phyloP scores from a whole-genome alignment of 176 grass and related monocot genomes.

The Oropetium thomaeum region DNA sequence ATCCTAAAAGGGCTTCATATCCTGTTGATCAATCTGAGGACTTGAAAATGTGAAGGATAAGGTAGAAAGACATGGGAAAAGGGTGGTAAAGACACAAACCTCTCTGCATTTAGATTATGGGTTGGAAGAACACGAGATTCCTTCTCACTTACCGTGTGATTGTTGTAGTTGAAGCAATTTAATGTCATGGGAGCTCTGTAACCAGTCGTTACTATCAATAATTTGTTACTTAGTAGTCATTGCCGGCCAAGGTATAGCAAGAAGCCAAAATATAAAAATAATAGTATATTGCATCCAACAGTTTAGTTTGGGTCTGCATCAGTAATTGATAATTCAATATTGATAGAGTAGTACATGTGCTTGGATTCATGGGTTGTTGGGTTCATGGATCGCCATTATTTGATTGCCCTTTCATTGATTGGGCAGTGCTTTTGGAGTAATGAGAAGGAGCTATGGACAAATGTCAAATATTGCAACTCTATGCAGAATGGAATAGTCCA shows the following conservation, averaged over 20 bases:
- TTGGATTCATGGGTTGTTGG: conserved; percentile 10
- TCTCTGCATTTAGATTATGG: conserved; percentile 41
- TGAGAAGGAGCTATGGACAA: conserved; percentile 30
- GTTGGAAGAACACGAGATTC: conserved; percentile 17
- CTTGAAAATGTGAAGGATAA: conserved; percentile 11
- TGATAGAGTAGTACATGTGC: conserved; percentile 7
- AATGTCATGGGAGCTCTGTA: conserved; percentile 25
- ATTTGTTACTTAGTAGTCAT: conserved; percentile 11
- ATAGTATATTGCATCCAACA: background rate
- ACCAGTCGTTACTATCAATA: conserved; percentile 35
- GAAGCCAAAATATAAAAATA: conserved; percentile 20
- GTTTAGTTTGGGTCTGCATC: background rate
- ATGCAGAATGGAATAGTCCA: conserved; percentile 32
- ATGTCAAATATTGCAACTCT: conserved; percentile 50
- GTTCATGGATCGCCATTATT: conserved; percentile 11
- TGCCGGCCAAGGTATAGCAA: conserved; percentile 41
- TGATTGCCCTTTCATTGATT: background rate
- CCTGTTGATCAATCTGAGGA: conserved; percentile 30
- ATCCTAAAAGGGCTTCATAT: conserved; percentile 44
- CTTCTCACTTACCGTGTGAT: conserved; percentile 18
- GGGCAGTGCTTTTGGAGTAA: conserved; percentile 21
- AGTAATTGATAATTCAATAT: conserved; percentile 1
- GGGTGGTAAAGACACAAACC: conserved; percentile 23
- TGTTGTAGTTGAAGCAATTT: conserved; percentile 7
- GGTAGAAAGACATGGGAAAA: conserved; percentile 3